Conservation (phyloP, 2,329 filamentous ascomycete genomes). For the Rugonectria rugulosa region DNA sequence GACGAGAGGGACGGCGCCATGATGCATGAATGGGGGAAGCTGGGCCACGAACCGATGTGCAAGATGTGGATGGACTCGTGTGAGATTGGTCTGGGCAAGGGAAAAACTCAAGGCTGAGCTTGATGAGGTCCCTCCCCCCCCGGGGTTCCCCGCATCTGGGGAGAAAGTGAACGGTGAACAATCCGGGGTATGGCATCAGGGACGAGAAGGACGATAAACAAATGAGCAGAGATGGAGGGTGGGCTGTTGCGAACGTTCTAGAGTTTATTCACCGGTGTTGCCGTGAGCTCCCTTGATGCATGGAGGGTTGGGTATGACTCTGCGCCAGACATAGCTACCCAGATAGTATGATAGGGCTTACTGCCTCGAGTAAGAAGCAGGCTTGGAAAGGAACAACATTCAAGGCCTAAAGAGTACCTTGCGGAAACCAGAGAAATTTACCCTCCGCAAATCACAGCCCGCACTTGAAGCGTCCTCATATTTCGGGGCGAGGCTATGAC, state of each 20-base stretch:
- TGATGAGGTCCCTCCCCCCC: conserved; percentile 1
- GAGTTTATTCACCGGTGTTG: conserved; percentile 35
- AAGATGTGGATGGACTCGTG: conserved; percentile 6
- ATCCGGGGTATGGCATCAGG: conserved; percentile 31
- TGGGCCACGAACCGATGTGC: conserved; percentile 8
- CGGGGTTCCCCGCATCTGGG: conserved; percentile 25
- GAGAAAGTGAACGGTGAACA: conserved; percentile 22
- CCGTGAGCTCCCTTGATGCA: conserved; percentile 16
- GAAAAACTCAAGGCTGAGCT: conserved; percentile 15
- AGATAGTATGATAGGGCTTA: too few relatives aligned
- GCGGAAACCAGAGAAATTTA: too few relatives aligned
- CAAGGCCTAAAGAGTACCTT: too few relatives aligned
- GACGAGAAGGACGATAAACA: background rate
- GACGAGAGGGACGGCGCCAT: conserved; percentile 11
- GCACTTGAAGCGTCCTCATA: conserved; percentile 15
- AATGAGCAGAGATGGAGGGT: conserved; percentile 19
- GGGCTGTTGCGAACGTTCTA: conserved; percentile 34
- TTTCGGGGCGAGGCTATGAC: background rate
- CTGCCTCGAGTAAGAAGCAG: too few relatives aligned
- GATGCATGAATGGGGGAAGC: conserved; percentile 14
- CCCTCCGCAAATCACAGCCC: conserved; percentile 18
- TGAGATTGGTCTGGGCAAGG: conserved; percentile 12
- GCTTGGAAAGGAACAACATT: too few relatives aligned
- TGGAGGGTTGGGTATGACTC: background rate
- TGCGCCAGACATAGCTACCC: background rate